Evolutionary conservation across 257 asterid genomes (phyloP).

Genomic region (Echites panduratus): DNA sequence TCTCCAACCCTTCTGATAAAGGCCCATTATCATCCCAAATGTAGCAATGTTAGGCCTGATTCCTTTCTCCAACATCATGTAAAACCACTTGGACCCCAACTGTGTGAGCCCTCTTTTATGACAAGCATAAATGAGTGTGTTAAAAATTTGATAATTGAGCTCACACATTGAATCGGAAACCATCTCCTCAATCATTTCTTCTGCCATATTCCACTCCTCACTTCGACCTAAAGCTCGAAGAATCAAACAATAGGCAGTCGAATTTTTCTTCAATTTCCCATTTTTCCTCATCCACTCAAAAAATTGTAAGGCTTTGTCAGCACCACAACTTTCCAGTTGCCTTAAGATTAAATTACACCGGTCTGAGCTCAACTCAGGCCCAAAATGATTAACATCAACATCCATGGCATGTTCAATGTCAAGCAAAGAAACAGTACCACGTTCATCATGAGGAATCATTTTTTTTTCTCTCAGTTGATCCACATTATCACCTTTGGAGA

Average conservation of each 20-base stretch:
- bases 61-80: slow-evolving; percentile 57
- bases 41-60: slow-evolving; percentile 77
- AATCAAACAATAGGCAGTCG: slow-evolving; percentile 54
- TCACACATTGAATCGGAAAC: slow-evolving; percentile 36
- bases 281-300: slow-evolving; percentile 76
- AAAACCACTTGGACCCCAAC: slow-evolving; percentile 63
- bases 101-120: slow-evolving; percentile 55
- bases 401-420: slow-evolving; percentile 22
- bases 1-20: slow-evolving; percentile 62
- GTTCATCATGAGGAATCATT: slow-evolving; percentile 16
- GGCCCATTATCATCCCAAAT: slow-evolving; percentile 85
- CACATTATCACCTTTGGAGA: slow-evolving; percentile 13
- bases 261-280: slow-evolving; percentile 62
- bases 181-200: slow-evolving; percentile 56
- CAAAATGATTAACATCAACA: slow-evolving; percentile 22
- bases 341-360: slow-evolving; percentile 56
- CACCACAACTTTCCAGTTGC: slow-evolving; percentile 48
- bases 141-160: slow-evolving; percentile 52
- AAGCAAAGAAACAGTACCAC: slow-evolving; percentile 13
- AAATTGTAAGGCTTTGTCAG: slow-evolving; percentile 44
- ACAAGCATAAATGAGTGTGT: slow-evolving; percentile 69
- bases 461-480: slow-evolving; percentile 24
- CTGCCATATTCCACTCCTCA: slow-evolving; percentile 64
- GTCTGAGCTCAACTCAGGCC: slow-evolving; percentile 35
- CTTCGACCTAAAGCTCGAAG: slow-evolving; percentile 71